A percentile compares a stretch with the other conserved stretches of the same genome.
Evolutionary conservation across 768 basidiomycete species (phyloP).

Genomic region (Collybia nuda): DNA sequence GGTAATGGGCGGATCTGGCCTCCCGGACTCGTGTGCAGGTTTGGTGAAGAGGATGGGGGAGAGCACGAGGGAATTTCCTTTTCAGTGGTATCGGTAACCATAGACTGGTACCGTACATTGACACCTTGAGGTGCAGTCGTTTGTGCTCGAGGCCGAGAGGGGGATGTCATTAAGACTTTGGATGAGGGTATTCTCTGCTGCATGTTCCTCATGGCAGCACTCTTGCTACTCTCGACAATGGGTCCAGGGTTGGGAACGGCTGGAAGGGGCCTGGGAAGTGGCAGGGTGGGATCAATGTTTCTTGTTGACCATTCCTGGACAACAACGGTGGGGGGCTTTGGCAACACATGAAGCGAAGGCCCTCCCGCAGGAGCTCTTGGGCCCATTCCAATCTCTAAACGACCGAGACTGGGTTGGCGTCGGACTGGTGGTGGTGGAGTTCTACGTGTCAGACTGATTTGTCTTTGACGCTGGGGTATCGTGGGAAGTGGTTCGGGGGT

Average conservation of each 20-base stretch:
- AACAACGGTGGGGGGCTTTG: constrained; percentile 17
- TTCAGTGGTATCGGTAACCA: constrained; percentile 18
- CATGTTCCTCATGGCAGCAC: constrained; percentile 1
- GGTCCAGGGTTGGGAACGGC: constrained; percentile 13
- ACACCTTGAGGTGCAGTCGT: constrained; percentile 12
- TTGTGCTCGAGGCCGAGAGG: constrained; percentile 12
- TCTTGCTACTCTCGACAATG: constrained; percentile 14
- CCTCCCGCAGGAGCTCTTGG: constrained; percentile 9
- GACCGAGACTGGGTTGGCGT: constrained; percentile 22
- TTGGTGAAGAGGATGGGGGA: constrained; percentile 6
- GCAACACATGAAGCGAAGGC: constrained; percentile 3
- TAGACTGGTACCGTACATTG: constrained; percentile 26
- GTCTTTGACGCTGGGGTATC: constrained; percentile 9
- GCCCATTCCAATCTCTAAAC: constrained; percentile 26
- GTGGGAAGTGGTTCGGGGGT: constrained; percentile 13
- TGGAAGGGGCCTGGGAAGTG: constrained; percentile 21
- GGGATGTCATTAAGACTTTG: constrained; percentile 4
- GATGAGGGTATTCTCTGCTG: constrained; percentile 2
- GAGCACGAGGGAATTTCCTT: constrained; percentile 6
- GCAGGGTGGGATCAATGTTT: neutral
- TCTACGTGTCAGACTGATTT: constrained; percentile 21
- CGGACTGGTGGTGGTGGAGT: constrained; percentile 22
- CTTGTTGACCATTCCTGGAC: constrained; percentile 17
- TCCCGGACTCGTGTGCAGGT: neutral
- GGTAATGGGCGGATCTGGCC: constrained; percentile 19